Evolutionary conservation across 768 basidiomycete genomes (phyloP).

Genomic region (Tulasnella sp.): DNA sequence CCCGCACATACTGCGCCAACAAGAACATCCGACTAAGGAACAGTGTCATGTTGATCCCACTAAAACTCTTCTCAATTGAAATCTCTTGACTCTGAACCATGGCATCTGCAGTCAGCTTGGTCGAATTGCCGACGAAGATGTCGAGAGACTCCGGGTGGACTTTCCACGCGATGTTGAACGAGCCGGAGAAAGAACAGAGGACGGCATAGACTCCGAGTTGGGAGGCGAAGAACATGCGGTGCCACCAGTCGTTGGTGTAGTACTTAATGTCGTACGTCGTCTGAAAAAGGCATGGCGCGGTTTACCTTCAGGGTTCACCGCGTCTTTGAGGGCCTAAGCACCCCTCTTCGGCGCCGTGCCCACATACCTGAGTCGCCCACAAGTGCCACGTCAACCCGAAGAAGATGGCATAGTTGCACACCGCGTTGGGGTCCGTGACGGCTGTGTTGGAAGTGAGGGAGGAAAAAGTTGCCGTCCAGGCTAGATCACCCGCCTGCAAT

Average conservation of each 20-base stretch:
- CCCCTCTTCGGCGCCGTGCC: no score
- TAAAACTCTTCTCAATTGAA: background rate
- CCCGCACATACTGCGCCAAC: constrained; percentile 4
- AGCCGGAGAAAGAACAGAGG: background rate
- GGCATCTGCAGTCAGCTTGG: background rate
- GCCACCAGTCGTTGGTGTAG: constrained; percentile 20
- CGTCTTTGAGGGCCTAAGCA: no score
- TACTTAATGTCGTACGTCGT: constrained; percentile 11
- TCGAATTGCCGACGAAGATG: constrained; percentile 7
- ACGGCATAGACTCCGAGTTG: background rate
- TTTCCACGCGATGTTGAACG: constrained; percentile 1
- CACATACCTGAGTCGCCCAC: constrained; percentile 10
- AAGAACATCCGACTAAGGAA: background rate
- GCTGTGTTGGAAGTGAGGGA: constrained; percentile 14
- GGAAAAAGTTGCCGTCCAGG: background rate
- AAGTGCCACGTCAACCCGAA: constrained; percentile 16
- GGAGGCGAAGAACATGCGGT: background rate
- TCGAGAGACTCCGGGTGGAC: background rate
- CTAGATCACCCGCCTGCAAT: background rate
- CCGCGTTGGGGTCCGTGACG: background rate
- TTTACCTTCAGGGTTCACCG: background rate
- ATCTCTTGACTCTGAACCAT: background rate
- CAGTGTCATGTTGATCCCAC: background rate
- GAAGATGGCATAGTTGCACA: constrained; percentile 10
- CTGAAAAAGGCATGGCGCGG: background rate